Evolutionary conservation across 169 alveolate genomes (phyloP).

Genomic region (Plasmodium relictum): DNA sequence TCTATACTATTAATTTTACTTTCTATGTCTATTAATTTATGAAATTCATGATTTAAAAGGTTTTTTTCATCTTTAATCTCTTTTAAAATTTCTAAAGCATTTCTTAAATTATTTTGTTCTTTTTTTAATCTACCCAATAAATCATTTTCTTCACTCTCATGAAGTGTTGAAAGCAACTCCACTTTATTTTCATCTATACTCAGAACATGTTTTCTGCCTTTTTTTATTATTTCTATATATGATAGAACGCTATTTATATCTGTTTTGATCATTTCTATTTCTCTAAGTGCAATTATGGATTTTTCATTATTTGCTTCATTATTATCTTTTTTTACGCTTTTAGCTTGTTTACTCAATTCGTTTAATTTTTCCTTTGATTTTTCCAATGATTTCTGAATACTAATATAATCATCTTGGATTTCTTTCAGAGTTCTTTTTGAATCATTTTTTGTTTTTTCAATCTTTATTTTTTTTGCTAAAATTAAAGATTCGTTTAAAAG

Average conservation of each 20-base stretch:
- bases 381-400: no score
- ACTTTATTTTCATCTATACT: background rate
- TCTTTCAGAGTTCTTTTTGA: background rate
- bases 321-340: background rate
- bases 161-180: background rate
- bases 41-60: background rate
- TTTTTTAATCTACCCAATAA: background rate
- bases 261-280: background rate
- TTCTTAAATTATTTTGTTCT: conserved; percentile 1
- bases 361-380: no score
- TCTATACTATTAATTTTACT: conserved; percentile 8
- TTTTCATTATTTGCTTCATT: background rate
- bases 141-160: background rate
- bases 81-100: background rate
- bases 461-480: background rate
- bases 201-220: background rate
- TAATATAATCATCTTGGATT: background rate
- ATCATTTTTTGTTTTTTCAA: background rate
- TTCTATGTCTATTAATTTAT: background rate
- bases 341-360: no score
- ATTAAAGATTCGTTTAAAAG: background rate
- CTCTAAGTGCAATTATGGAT: background rate
- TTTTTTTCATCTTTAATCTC: background rate
- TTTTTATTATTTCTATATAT: background rate
- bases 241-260: background rate